phyloP scores from a whole-genome alignment of 2,329 filamentous ascomycete species.

The Fusarium nanum region DNA sequence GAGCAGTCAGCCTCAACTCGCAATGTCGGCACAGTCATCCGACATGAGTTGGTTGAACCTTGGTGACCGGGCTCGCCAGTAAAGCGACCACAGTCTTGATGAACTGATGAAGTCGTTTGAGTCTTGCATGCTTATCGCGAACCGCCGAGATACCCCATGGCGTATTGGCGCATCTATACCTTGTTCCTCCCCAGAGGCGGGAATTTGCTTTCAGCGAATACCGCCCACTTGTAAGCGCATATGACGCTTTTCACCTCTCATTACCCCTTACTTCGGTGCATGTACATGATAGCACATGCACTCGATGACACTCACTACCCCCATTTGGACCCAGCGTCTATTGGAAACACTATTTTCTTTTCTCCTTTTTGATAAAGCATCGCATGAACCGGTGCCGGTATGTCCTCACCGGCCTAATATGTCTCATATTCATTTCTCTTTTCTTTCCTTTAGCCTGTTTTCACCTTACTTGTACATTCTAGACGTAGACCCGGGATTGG shows the following conservation, averaged over 20 bases:
- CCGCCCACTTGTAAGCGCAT: conserved; percentile 18
- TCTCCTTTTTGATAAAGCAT: conserved; percentile 38
- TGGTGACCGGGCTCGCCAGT: conserved; percentile 58
- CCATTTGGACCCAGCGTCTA: conserved; percentile 31
- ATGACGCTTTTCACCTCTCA: conserved; percentile 29
- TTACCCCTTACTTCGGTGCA: conserved; percentile 25
- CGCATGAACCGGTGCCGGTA: conserved; percentile 48
- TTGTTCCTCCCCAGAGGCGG: background rate
- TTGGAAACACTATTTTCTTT: conserved; percentile 30
- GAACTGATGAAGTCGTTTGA: conserved; percentile 36
- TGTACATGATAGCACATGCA: conserved; percentile 31
- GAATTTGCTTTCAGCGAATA: conserved; percentile 11
- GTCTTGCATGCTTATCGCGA: conserved; percentile 25
- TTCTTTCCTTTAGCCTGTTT: conserved; percentile 23
- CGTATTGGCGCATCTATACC: conserved; percentile 26
- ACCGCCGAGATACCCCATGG: conserved; percentile 37
- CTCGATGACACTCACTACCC: conserved; percentile 31
- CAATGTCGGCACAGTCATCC: conserved; percentile 62
- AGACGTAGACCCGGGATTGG: conserved; percentile 50
- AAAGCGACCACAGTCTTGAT: conserved; percentile 30
- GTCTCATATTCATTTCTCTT: conserved; percentile 47
- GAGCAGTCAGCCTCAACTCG: conserved; percentile 63
- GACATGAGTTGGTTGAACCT: conserved; percentile 88
- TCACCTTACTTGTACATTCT: conserved; percentile 51
- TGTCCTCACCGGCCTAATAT: conserved; percentile 50